Base-by-base conservation (phyloP, 2,329 filamentous ascomycete genomes). In the Pseudogymnoascus sp. region DNA sequence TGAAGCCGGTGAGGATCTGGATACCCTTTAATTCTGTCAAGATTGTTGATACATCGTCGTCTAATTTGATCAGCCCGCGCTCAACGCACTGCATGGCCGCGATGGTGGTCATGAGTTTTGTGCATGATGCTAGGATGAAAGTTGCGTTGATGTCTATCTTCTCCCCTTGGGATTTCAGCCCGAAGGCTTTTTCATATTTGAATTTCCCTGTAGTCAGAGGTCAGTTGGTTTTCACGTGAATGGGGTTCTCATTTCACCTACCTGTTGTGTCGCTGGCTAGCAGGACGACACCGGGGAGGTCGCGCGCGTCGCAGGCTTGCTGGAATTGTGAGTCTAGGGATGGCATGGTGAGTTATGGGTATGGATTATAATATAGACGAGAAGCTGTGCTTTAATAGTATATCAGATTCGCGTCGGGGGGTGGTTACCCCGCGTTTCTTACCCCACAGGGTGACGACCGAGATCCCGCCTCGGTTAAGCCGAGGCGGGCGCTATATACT, bases 61-160 rank as follows among this genome's bases (percentile, higher is more conserved):
- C 83, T 0, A 85, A 73, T 1, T 67, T 73, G 16, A 85, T 67
- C 7, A 70, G 66, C 0, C 80, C 82, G 61, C 78, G 73, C 68
- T 86, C 84, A 1, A 85, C 82, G 0, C 83, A 77, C 70, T 86
- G 83, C 81, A 86, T 81, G 34, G 75, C 78, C 0, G 82, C 80
- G 7, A 85, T 69, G 0, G 76, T 79, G 0, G 77, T 75, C 4
- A 84, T 70, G 71, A 85, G 76, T 72, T 86, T 86, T 14, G 83
- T 84, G 69, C 81, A 84, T 0, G 81, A 84, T 0, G 83, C 83
- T 4, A 85, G 75, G 81, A 80, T 56, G 69, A 87, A 89, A 0
- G 84, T 75, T 7, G 77, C 84, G 40, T 89, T 84, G 0, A 84
- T 73, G 0, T 79, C 80, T 81, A 89, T 85, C 28, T 56, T 56